Conservation (phyloP, 1,284 basidiomycete genomes). For the Fistulina hepatica region DNA sequence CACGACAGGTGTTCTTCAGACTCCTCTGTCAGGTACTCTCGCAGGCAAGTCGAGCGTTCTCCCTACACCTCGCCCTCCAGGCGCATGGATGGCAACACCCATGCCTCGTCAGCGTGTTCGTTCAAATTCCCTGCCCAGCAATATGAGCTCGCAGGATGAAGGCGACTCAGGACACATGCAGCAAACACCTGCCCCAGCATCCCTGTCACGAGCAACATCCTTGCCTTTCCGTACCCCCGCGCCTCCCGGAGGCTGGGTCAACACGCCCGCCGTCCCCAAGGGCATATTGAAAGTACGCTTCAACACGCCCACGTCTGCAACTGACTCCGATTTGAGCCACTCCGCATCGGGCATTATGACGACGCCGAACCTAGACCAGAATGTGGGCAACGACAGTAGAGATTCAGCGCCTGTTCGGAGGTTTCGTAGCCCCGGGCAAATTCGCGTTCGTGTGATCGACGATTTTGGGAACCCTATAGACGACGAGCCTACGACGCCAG, state of each 20-base stretch:
- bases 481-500: slow-evolving; percentile 13
- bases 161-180: slow-evolving; percentile 18
- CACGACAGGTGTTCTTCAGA: too few species aligned
- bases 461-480: slow-evolving; percentile 33
- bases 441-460: slow-evolving; percentile 47
- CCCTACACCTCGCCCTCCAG: slow-evolving; percentile 52
- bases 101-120: slow-evolving; percentile 20
- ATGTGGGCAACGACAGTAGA: slow-evolving; percentile 15
- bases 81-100: slow-evolving; percentile 58
- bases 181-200: slow-evolving; percentile 33
- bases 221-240: slow-evolving; percentile 49
- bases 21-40: too few species aligned
- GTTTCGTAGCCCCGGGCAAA: slow-evolving; percentile 33
- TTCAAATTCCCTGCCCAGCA: slow-evolving; percentile 19
- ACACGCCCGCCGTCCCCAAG: slow-evolving; percentile 43
- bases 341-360: too few species aligned
- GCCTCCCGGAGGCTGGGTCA: slow-evolving; percentile 59
- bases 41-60: too few species aligned
- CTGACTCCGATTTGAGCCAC: too few species aligned
- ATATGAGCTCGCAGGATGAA: slow-evolving; percentile 14
- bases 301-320: slow-evolving; percentile 23
- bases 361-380: slow-evolving; percentile 14
- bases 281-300: slow-evolving; percentile 55
- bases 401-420: too few species aligned
- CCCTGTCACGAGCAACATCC: slow-evolving; percentile 32